Conservation (phyloP, 768 basidiomycete species). For the Kwoniella mangroviensis region DNA sequence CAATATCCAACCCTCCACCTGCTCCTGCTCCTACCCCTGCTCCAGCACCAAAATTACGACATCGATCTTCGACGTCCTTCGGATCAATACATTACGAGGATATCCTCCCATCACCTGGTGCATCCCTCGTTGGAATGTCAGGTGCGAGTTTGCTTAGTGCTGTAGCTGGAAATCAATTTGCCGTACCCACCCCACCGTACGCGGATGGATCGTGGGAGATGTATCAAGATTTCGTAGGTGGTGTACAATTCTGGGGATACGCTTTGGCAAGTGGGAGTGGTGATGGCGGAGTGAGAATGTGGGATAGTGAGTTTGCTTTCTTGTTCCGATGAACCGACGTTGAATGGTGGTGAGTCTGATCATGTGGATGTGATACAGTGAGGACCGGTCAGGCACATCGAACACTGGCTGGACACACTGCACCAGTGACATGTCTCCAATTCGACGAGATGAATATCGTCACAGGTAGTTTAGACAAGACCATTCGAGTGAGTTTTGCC, state of each 20-base stretch:
- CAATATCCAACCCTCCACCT: slow-evolving; percentile 83
- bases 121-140: slow-evolving; percentile 46
- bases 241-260: slow-evolving; percentile 98
- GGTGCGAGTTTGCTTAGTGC: slow-evolving; percentile 59
- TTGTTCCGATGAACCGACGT: background rate
- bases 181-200: slow-evolving; percentile 82
- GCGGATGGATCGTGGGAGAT: slow-evolving; percentile 91
- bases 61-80: slow-evolving; percentile 53
- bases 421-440: slow-evolving; percentile 86
- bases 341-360: background rate
- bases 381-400: slow-evolving; percentile 96
- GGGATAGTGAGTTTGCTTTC: slow-evolving; percentile 80
- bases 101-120: slow-evolving; percentile 48
- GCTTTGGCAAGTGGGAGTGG: slow-evolving; percentile 96
- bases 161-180: slow-evolving; percentile 67
- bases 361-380: slow-evolving; percentile 64
- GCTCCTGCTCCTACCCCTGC: slow-evolving; percentile 23
- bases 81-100: slow-evolving; percentile 52
- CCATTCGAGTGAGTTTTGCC: slow-evolving; percentile 70
- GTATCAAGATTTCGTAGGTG: slow-evolving; percentile 97
- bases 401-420: slow-evolving; percentile 89
- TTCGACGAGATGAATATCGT: slow-evolving; percentile 95
- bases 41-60: slow-evolving; percentile 34
- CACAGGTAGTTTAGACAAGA: slow-evolving; percentile 91
- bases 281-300: slow-evolving; percentile 97